Evolutionary conservation across 305 asterid genomes (phyloP).

Genomic region (Solanum aculeatissimum): DNA sequence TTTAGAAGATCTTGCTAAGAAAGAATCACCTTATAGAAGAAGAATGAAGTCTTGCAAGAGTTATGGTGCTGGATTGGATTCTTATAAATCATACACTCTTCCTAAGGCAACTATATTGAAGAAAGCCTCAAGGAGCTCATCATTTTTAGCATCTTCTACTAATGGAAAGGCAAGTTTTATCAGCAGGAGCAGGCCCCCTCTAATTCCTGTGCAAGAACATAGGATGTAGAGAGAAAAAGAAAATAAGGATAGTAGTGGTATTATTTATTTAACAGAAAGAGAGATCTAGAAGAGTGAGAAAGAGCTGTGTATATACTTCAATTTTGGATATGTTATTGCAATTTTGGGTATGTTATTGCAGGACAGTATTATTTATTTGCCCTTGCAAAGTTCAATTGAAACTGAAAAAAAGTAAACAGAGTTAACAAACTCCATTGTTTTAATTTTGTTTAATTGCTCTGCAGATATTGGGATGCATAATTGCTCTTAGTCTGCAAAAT

Average conservation of each 20-base stretch:
- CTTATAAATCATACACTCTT: constrained; percentile 41
- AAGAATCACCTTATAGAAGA: constrained; percentile 26
- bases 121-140: constrained; percentile 21
- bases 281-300: not conserved
- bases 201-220: constrained; percentile 11
- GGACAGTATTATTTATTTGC: not conserved
- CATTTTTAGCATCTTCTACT: constrained; percentile 20
- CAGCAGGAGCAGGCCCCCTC: constrained; percentile 16
- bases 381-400: not conserved
- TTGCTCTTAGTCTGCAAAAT: not conserved
- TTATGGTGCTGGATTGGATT: constrained; percentile 3
- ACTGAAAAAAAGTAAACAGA: not conserved
- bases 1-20: constrained; percentile 67
- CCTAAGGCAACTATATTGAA: constrained; percentile 48
- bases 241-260: not conserved
- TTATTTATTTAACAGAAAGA: not conserved
- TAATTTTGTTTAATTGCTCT: not conserved
- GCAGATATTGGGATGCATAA: not conserved
- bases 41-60: constrained; percentile 39
- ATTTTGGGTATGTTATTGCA: not conserved
- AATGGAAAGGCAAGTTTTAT: constrained; percentile 20
- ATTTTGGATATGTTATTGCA: not conserved
- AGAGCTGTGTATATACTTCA: not conserved
- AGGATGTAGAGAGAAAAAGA: not conserved
- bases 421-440: not conserved